Base-by-base conservation (phyloP, 192 early-diverging fungal species). In the Glomus cerebriforme region DNA sequence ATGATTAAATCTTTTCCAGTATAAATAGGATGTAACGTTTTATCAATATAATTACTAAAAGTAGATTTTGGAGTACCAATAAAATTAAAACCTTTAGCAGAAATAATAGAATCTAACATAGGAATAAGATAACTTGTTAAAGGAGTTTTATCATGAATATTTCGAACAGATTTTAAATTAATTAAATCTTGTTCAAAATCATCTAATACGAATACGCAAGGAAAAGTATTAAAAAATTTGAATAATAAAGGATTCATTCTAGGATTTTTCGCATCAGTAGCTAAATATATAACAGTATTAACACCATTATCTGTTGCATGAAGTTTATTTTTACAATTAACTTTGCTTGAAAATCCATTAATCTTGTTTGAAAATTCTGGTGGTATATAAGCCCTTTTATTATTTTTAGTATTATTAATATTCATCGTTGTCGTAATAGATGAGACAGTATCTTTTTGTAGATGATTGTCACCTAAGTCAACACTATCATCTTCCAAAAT, bases 21-120 rank as follows among this genome's bases (percentile, higher is more conserved):
- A 47, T 47, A 47, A 24, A 47, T 35, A 27, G 69, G 69, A 49
- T 29, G 26, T 45, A 71, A 71, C 1, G 24, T 47, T 3, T 47
- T 49, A 15, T 47, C 10, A 47, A 71, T 71, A 71, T 49, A 75
- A 22, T 37, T 60, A 75, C 73, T 75, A 32, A 90, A 90, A 1
- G 87, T 88, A 9, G 85, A 86, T 63, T 83, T 84, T 7, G 82
- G 84, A 0, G 89, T 90, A 4, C 89, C 89, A 29, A 84, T 73
- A 65, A 90, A 90, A 5, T 82, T 79, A 34, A 83, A 81, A 6
- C 87, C 89, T 39, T 88, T 84, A 34, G 89, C 82, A 10, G 89
- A 79, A 45, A 88, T 85, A 31, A 90, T 83, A 9, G 87, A 85
- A 75, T 90, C 89, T 1, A 90, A 79, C 85, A 90, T 88, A 24